Conservation (phyloP, 768 basidiomycete species). For the Imleria badia region DNA sequence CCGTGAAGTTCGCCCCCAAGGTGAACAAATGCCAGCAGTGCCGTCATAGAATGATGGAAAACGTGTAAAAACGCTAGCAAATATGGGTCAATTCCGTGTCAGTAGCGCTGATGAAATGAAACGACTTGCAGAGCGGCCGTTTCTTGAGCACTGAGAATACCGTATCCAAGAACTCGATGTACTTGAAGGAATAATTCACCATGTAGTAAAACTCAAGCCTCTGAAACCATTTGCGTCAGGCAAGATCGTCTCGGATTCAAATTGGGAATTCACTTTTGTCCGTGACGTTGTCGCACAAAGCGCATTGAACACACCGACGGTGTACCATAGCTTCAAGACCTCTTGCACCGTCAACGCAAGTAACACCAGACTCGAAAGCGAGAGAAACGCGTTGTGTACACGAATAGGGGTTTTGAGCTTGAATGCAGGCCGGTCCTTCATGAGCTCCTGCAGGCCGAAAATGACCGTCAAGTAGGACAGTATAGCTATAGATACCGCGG, state of each 20-base stretch:
- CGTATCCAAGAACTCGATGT: slow-evolving; percentile 90
- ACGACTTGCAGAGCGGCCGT: slow-evolving; percentile 80
- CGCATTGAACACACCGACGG: slow-evolving; percentile 68
- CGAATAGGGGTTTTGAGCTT: slow-evolving; percentile 79
- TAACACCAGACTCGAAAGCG: slow-evolving; percentile 74
- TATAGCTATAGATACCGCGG: slow-evolving; percentile 67
- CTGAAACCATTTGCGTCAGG: slow-evolving; percentile 38
- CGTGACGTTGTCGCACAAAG: slow-evolving; percentile 75
- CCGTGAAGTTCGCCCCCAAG: slow-evolving; percentile 86
- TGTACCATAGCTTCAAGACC: slow-evolving; percentile 70
- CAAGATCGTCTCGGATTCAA: background rate
- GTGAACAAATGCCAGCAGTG: slow-evolving; percentile 88
- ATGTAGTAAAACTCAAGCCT: slow-evolving; percentile 93
- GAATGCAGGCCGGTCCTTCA: slow-evolving; percentile 70
- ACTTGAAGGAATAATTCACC: slow-evolving; percentile 97
- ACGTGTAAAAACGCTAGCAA: slow-evolving; percentile 88
- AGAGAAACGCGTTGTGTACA: slow-evolving; percentile 83
- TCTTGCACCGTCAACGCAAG: slow-evolving; percentile 84
- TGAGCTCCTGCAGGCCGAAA: slow-evolving; percentile 76
- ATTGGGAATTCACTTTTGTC: slow-evolving; percentile 65
- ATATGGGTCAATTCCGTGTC: background rate
- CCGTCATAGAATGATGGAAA: slow-evolving; percentile 96
- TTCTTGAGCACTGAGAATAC: slow-evolving; percentile 96
- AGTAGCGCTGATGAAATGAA: background rate
- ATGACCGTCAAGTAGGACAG: slow-evolving; percentile 78